Base-by-base conservation (phyloP, 108 stramenopile genomes). In the Fistulifera solaris region DNA sequence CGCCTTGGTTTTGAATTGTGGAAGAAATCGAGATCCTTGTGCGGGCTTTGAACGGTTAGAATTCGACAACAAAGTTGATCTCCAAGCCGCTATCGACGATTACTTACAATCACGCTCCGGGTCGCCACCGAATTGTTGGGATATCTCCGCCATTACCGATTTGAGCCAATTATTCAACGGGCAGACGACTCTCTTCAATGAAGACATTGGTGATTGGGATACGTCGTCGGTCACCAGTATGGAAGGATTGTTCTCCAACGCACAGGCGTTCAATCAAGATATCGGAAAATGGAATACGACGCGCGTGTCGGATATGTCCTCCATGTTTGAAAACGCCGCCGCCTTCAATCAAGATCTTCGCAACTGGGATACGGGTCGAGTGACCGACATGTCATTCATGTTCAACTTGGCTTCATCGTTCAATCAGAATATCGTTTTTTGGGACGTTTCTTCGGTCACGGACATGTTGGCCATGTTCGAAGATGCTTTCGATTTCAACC, bases 181-280 rank as follows among this genome's bases (percentile, higher is more conserved):
- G 1, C 17, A 38, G n/a, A 38, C 69, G 15, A 25, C 27, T 38
- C 14, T 40, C 1, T 70, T 70, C 51, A 65, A 70, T 53, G 54
- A 60, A 39, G 63, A 65, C 44, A 42, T 70, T 15, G n/a, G n/a
- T n/a, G n/a, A n/a, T n/a, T n/a, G n/a, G n/a, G n/a, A n/a, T n/a
- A n/a, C n/a, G n/a, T n/a, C 27, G 47, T 39, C 21, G 69, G 26
- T 55, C 16, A 47, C 46, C 1, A 45, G 39, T 48, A 63, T 75
- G 69, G 17, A 26, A n/a, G 49, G 38, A 1, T 58, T 71, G 66
- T 62, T 71, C 58, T 4, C 23, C 27, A 12, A 22, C 18, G 68
- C 73, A 19, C 38, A 40, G 11, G 8, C 58, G 13, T 75, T 75
- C 49, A 60, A 75, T 42, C 51, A 54, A 48, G 46, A 46, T 38